Evolutionary conservation across 2,329 filamentous ascomycete genomes (phyloP), one percentile per base, ranked within the genome.

Genomic region (Pleomassaria siparia): DNA sequence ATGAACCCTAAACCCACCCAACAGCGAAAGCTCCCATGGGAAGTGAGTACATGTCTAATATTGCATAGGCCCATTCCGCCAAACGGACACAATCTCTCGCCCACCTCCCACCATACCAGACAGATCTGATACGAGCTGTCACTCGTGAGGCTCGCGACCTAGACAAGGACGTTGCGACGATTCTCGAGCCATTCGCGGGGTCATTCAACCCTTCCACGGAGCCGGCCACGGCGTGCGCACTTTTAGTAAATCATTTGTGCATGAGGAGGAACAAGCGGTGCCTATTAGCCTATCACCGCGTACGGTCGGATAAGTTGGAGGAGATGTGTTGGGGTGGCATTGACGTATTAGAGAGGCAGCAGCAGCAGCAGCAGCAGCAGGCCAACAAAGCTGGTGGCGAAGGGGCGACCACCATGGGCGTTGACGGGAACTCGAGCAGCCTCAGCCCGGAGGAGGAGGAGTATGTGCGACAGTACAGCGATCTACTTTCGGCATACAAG

Each of bases 181-280:
- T 95, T 22, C 82, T 97, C 25, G 87, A 89, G 47, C 88, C 89
- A 0, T 94, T 92, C 68, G 83, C 88, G 55, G 88, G 87, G 51
- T 86, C 85, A 0, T 97, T 97, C 76, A 86, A 96, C 59, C 92
- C 91, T 0, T 82, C 85, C 13, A 81, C 86, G 10, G 86, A 96
- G 62, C 89, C 90, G 36, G 89, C 88, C 9, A 87, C 87, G 25
- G 91, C 92, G 2, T 95, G 90, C 66, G 89, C 89, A 1, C 79
- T 99, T 20, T 83, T 99, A 18, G 91, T 97, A 51, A 89, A 96
- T 69, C 92, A 99, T 68, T 77, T 99, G 10, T 91, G 89, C 58
- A 96, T 97, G 88, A 86, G 94, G 40, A 83, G 94, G 46, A 96
- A 99, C 72, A 99, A 99, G 72, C 86, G 94, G 35, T 99, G 94